phyloP scores from a whole-genome alignment of 2,329 filamentous ascomycete species.

The Anthostomella pinea region DNA sequence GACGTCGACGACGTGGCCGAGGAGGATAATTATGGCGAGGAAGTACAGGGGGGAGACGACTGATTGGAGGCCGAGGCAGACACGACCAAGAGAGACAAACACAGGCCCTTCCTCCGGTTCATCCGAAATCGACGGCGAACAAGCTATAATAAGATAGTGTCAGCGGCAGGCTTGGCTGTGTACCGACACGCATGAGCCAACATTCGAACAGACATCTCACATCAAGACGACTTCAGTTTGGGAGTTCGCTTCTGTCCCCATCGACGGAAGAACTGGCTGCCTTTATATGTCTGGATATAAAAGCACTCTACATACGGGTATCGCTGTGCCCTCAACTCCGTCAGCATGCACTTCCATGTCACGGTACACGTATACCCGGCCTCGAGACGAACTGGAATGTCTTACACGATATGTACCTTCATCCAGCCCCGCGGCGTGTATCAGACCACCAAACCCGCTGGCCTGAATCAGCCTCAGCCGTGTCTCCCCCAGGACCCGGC shows the following conservation, averaged over 20 bases:
- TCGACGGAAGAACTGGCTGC: background rate
- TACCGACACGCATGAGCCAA: too few relatives aligned
- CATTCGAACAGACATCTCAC: too few relatives aligned
- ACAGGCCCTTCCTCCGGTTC: too few relatives aligned
- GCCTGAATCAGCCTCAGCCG: conserved; percentile 12
- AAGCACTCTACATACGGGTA: conserved; percentile 20
- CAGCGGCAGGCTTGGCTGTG: too few relatives aligned
- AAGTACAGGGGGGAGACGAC: conserved; percentile 66
- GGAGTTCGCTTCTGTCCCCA: too few relatives aligned
- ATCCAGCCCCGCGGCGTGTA: background rate
- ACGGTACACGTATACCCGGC: background rate
- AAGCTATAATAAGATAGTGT: too few relatives aligned
- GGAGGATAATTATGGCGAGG: conserved; percentile 84
- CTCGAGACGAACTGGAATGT: too few relatives aligned
- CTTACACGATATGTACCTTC: background rate
- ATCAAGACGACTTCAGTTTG: too few relatives aligned
- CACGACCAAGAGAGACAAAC: background rate
- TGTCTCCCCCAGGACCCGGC: conserved; percentile 31
- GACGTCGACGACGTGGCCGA: conserved; percentile 53
- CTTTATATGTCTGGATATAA: background rate
- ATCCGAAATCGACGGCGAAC: too few relatives aligned
- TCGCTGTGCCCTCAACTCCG: conserved; percentile 18
- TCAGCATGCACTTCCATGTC: conserved; percentile 12
- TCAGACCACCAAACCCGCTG: too few relatives aligned
- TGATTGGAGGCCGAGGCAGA: conserved; percentile 17